Conservation (phyloP, 805 yeast genomes). For the Myxozyma nipponensis region DNA sequence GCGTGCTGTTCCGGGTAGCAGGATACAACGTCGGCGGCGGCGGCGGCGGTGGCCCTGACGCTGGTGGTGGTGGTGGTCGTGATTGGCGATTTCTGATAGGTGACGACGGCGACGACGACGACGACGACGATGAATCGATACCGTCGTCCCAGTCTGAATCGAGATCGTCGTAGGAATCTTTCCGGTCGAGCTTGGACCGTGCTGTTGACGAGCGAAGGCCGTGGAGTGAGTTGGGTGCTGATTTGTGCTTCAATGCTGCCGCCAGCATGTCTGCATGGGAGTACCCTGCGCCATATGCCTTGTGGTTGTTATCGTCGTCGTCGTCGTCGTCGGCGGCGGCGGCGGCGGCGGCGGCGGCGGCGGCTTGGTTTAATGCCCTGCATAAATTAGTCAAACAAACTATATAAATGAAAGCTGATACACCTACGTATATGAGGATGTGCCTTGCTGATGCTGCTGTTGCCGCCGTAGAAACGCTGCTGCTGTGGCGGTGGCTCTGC, state of each 20-base stretch:
- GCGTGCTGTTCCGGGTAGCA: conserved; percentile 13
- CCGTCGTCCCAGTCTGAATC: conserved; percentile 91
- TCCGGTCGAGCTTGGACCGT: conserved; percentile 1
- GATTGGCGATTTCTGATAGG: neutral
- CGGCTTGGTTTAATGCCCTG: no score
- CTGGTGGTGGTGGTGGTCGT: neutral
- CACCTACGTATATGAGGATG: conserved; percentile 42
- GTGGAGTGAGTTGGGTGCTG: neutral
- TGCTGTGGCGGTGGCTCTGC: conserved; percentile 7
- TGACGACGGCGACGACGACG: neutral
- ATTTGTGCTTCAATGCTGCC: conserved; percentile 6
- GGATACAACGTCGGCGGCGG: conserved; percentile 11
- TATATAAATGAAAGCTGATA: neutral
- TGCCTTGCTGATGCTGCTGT: conserved; percentile 34
- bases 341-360: no score
- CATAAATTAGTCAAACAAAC: no score
- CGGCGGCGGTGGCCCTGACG: neutral
- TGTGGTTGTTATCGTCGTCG: conserved; percentile 34
- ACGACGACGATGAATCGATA: neutral
- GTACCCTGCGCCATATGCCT: conserved; percentile 53
- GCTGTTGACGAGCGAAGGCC: conserved; percentile 6
- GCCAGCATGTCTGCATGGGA: conserved; percentile 49
- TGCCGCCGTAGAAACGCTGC: conserved; percentile 23
- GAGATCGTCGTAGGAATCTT: conserved; percentile 53
- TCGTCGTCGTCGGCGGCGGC: no score